Conservation (phyloP, 495 filamentous ascomycete genomes). For the Penicillium flavigenum region DNA sequence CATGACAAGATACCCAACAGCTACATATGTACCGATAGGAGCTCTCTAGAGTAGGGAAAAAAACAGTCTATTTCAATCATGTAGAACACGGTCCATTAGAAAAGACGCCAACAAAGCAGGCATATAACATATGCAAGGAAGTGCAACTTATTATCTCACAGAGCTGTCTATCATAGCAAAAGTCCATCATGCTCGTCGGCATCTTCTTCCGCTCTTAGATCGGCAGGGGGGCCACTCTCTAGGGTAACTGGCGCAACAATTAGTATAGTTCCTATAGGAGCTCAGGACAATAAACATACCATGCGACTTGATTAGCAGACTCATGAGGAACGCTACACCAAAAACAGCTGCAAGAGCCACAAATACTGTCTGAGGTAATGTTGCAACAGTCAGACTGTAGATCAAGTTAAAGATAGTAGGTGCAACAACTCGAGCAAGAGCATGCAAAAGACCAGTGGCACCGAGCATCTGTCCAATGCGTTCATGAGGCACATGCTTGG, state of each 20-base stretch:
- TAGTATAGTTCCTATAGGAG: not conserved
- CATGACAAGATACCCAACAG: not conserved
- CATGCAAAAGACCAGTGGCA: slow-evolving; percentile 82
- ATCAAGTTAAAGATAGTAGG: slow-evolving; percentile 82
- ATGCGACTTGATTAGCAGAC: slow-evolving; percentile 69
- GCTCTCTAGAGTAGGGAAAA: not conserved
- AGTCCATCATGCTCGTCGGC: slow-evolving; percentile 20
- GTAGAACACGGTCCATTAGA: not conserved
- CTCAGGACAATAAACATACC: slow-evolving; percentile 51
- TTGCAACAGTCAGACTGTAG: slow-evolving; percentile 76
- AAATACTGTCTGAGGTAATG: slow-evolving; percentile 79
- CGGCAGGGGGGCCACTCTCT: slow-evolving; percentile 14
- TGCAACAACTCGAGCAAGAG: slow-evolving; percentile 71
- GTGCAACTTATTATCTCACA: not conserved
- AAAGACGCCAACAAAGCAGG: not conserved
- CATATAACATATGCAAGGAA: not conserved
- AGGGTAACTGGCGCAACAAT: slow-evolving; percentile 21
- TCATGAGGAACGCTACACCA: slow-evolving; percentile 59
- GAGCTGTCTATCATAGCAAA: slow-evolving; percentile 10
- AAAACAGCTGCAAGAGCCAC: slow-evolving; percentile 68
- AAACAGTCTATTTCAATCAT: not conserved
- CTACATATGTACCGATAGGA: not conserved
- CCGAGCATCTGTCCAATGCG: slow-evolving; percentile 81
- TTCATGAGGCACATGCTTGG: slow-evolving; percentile 85
- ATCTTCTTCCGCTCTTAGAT: slow-evolving; percentile 21